These are phyloP conservation scores for Penicillium longicatenatum DNA, from an alignment of 495 filamentous ascomycete species.

Conservation along the genomic window DNA sequence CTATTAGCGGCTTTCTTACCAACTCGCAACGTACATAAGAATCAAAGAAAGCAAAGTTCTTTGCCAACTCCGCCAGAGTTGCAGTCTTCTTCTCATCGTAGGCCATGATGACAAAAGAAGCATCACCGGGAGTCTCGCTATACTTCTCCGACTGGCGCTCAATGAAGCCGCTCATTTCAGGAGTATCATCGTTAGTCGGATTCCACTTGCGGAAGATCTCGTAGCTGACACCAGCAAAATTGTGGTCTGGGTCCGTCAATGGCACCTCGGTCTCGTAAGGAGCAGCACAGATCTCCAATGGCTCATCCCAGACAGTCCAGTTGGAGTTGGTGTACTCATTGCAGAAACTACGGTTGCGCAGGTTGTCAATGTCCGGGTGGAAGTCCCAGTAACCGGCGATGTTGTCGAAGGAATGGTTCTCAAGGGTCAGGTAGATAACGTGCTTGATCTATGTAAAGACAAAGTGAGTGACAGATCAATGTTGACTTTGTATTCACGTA, in stretches of 20 bases:
- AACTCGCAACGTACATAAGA: slow-evolving; percentile 31
- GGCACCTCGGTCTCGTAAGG: slow-evolving; percentile 45
- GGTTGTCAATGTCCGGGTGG: slow-evolving; percentile 42
- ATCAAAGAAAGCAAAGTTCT: slow-evolving; percentile 47
- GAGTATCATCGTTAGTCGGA: slow-evolving; percentile 35
- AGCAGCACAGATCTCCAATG: slow-evolving; percentile 40
- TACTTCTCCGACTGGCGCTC: slow-evolving; percentile 48
- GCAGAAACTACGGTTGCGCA: slow-evolving; percentile 38
- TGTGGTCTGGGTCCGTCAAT: slow-evolving; percentile 41
- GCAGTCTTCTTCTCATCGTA: slow-evolving; percentile 41
- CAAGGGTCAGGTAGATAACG: slow-evolving; percentile 47
- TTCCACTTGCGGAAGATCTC: slow-evolving; percentile 48
- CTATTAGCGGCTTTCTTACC: not conserved
- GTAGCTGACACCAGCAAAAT: slow-evolving; percentile 44
- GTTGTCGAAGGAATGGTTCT: slow-evolving; percentile 51
- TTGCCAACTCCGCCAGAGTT: slow-evolving; percentile 35
- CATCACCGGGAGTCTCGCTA: slow-evolving; percentile 38
- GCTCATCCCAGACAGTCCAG: slow-evolving; percentile 45
- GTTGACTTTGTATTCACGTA: slow-evolving; percentile 11
- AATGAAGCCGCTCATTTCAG: slow-evolving; percentile 47
- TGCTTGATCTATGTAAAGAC: slow-evolving; percentile 39
- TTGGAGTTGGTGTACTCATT: slow-evolving; percentile 48
- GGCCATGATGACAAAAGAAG: slow-evolving; percentile 44
- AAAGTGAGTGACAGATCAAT: not conserved
- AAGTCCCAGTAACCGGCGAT: slow-evolving; percentile 48